Percentiles rank a stretch among this genome's conserved stretches.
Conservation (phyloP, 352 stramenopile species). For the Phytopythium oedochilum region DNA sequence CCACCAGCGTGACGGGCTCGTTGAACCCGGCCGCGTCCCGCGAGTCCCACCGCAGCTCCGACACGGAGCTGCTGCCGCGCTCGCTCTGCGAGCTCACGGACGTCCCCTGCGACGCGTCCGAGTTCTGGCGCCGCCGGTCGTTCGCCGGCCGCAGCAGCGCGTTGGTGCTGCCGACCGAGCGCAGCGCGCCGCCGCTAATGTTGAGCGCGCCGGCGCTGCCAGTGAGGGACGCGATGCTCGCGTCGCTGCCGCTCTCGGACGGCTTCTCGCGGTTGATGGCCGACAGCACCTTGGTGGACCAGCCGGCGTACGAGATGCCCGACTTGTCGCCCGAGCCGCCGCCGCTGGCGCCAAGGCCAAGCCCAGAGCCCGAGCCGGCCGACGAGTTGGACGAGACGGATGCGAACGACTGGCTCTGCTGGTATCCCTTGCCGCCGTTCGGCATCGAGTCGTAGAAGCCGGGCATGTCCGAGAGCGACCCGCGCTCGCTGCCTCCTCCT, state of each 20-base stretch:
- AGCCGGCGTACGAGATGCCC: slow-evolving; percentile 44
- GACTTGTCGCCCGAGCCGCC: slow-evolving; percentile 21
- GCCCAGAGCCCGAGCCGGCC: slow-evolving; percentile 17
- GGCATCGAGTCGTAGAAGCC: slow-evolving; percentile 8
- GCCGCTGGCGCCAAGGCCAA: neutral
- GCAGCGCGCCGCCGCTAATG: slow-evolving; percentile 3
- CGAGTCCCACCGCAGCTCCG: slow-evolving; percentile 18
- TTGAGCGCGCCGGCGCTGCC: slow-evolving; percentile 21
- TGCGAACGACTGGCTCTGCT: slow-evolving; percentile 33
- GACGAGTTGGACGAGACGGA: slow-evolving; percentile 34
- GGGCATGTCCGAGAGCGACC: slow-evolving; percentile 23
- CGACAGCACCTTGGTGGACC: slow-evolving; percentile 54
- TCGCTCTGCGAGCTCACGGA: slow-evolving; percentile 32
- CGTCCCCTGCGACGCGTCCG: slow-evolving; percentile 30
- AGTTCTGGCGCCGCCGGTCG: slow-evolving; percentile 40
- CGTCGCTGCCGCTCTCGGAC: slow-evolving; percentile 21
- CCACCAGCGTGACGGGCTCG: slow-evolving; percentile 26
- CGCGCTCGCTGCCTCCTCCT: slow-evolving; percentile 13
- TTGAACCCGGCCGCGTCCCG: slow-evolving; percentile 9
- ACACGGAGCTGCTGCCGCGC: slow-evolving; percentile 17
- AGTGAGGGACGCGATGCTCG: slow-evolving; percentile 18
- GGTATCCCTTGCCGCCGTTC: neutral
- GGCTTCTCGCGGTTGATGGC: slow-evolving; percentile 39
- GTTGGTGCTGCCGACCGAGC: slow-evolving; percentile 7
- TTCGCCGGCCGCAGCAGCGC: neutral